Evolutionary conservation across 352 stramenopile species (phyloP), one percentile per base, ranked within the genome.

Genomic region (Phytophthora pinifolia): DNA sequence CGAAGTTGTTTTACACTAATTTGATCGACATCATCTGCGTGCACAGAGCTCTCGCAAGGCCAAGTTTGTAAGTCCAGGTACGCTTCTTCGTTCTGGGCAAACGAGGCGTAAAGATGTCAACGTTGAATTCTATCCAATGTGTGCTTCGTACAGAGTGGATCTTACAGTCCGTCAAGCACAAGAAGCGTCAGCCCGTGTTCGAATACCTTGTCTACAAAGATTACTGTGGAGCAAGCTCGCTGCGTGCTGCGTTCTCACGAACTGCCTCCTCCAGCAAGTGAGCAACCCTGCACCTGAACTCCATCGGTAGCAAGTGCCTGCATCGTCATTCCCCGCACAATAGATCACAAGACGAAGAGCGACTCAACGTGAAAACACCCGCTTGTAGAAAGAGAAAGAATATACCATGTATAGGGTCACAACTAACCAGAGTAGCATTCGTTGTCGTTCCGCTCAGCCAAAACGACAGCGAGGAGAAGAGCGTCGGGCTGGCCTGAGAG

Each of bases 141-240:
- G 25, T 29, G 8, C 25, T 29, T 29, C 25, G 25, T 29, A 29
- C 52, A 86, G 77, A 91, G 33, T 94, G 84, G 84, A 78, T 92
- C 27, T 45, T 91, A n/a, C 65, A 89, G 48, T 92, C 76, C 10
- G 67, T 94, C 9, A 87, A 87, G 38, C 57, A 53, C 20, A 63
- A 76, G 27, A 89, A 88, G 54, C 75, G 78, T 9, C 70, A 81
- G 34, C 49, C 76, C 2, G 82, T 90, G 51, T 87, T 79, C 32
- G 77, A 86, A 9, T 94, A 75, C 41, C 66, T 89, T 13, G 67
- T 91, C 18, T 92, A 91, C 79, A 89, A 86, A 50, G 67, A 88
- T 31, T 51, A 45, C 0, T 8, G 44, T 3, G 49, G 31, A n/a
- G 38, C 68, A 43, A 29, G 31, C 22, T 48, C 51, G 9, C 37